phyloP scores from a whole-genome alignment of 148 eudicot species.

The Linanthus parryae region DNA sequence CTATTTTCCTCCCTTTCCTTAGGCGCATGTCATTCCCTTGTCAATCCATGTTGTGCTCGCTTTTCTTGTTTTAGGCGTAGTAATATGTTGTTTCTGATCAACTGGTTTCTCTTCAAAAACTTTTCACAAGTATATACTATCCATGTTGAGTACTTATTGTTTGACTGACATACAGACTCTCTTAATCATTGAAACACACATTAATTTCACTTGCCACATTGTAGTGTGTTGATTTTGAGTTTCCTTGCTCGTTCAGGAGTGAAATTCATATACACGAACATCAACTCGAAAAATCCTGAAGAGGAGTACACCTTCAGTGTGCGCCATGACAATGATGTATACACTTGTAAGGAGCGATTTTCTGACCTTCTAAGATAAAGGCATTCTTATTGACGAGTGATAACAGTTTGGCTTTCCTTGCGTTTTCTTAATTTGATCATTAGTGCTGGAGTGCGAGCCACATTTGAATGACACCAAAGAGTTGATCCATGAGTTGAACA shows the following conservation, averaged over 20 bases:
- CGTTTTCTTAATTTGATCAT: conserved; percentile 5
- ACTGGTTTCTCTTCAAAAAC: too few species aligned
- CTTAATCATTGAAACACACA: too few species aligned
- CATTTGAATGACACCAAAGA: conserved; percentile 14
- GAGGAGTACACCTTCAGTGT: conserved; percentile 69
- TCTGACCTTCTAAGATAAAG: not conserved
- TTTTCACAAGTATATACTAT: too few species aligned
- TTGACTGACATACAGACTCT: too few species aligned
- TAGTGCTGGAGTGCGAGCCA: conserved; percentile 86
- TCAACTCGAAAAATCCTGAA: conserved; percentile 43
- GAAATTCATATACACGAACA: conserved; percentile 64
- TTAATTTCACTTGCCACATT: too few species aligned
- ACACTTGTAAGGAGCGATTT: conserved; percentile 53
- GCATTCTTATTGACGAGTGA: not conserved
- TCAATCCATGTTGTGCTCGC: too few species aligned
- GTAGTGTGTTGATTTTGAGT: conserved; percentile 11
- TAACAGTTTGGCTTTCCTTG: not conserved
- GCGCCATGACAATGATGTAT: conserved; percentile 60
- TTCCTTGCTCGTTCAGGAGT: conserved; percentile 46
- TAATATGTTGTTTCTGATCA: too few species aligned
- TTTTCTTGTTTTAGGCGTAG: too few species aligned
- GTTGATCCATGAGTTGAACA: conserved; percentile 18
- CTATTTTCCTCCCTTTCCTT: not conserved
- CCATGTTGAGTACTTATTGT: too few species aligned
- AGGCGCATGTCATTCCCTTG: too few species aligned